phyloP scores from a whole-genome alignment of 768 basidiomycete genomes.

The Hypholoma sublateritium region DNA sequence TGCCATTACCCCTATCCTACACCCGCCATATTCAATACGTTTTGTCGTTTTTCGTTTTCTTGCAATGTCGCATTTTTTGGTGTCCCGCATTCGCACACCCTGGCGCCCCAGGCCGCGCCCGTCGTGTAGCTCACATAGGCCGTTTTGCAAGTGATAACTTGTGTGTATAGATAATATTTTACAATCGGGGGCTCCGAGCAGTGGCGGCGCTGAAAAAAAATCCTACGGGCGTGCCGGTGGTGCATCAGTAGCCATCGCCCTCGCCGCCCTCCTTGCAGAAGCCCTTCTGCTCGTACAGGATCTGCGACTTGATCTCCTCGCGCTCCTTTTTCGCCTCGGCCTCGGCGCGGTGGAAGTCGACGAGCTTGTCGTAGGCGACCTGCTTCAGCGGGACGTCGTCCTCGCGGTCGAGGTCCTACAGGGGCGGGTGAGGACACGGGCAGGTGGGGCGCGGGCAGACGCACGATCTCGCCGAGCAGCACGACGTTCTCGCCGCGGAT shows the following conservation, averaged over 20 bases:
- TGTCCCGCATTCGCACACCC: constrained; percentile 8
- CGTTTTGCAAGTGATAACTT: constrained; percentile 15
- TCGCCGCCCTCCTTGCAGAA: constrained; percentile 96
- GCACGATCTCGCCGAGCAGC: constrained; percentile 91
- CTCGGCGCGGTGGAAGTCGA: constrained; percentile 71
- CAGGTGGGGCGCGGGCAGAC: constrained; percentile 29
- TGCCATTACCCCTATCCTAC: not conserved
- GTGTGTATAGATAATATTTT: constrained; percentile 12
- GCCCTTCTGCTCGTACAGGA: constrained; percentile 81
- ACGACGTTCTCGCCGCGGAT: constrained; percentile 99
- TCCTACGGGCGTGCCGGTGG: constrained; percentile 1
- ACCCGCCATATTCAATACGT: not conserved
- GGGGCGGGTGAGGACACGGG: constrained; percentile 2
- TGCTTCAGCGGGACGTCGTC: constrained; percentile 81
- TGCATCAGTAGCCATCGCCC: constrained; percentile 87
- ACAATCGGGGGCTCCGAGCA: constrained; percentile 1
- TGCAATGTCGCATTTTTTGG: constrained; percentile 3
- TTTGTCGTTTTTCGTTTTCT: constrained; percentile 1
- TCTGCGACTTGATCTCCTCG: constrained; percentile 82
- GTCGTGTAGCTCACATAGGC: constrained; percentile 10
- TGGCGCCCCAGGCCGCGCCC: constrained; percentile 9
- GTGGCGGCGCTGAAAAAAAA: not conserved
- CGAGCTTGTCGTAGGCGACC: constrained; percentile 70
- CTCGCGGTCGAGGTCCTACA: constrained; percentile 90
- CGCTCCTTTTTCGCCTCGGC: constrained; percentile 71